phyloP scores from a whole-genome alignment of 2,329 filamentous ascomycete species.

The Rhytidhysteron rufulum region DNA sequence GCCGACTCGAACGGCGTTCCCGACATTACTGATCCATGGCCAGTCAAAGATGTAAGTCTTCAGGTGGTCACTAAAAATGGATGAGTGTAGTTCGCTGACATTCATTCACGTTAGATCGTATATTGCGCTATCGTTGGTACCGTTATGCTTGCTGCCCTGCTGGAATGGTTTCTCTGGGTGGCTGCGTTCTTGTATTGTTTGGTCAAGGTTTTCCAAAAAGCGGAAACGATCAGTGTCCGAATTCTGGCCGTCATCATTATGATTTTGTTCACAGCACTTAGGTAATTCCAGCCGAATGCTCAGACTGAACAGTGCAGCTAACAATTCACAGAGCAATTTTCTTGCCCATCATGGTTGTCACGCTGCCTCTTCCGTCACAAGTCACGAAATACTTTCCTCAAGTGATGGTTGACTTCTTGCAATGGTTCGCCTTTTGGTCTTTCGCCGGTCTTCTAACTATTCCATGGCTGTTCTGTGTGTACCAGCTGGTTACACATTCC shows the following conservation, averaged over 20 bases:
- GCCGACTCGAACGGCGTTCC: constrained; percentile 23
- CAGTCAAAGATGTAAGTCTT: constrained; percentile 38
- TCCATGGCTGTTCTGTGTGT: constrained; percentile 91
- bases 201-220: constrained; percentile 81
- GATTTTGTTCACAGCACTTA: constrained; percentile 67
- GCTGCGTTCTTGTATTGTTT: constrained; percentile 92
- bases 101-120: constrained; percentile 63
- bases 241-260: constrained; percentile 74
- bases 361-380: constrained; percentile 72
- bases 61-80: no score
- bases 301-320: no score
- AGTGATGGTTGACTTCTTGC: constrained; percentile 65
- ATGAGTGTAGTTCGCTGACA: not conserved
- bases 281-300: constrained; percentile 50
- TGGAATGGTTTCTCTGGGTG: constrained; percentile 95
- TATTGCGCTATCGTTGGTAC: constrained; percentile 78
- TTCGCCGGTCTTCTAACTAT: constrained; percentile 81
- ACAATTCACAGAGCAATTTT: constrained; percentile 65
- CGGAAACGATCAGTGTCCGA: constrained; percentile 80
- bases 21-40: constrained; percentile 35
- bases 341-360: constrained; percentile 90
- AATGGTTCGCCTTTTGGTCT: constrained; percentile 95
- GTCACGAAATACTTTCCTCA: constrained; percentile 70
- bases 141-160: constrained; percentile 76
- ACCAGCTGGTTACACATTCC: constrained; percentile 82